Percentiles rank a stretch among this genome's conserved stretches.
Evolutionary conservation across 2,329 filamentous ascomycete genomes (phyloP).

Genomic region (Botrytis cinerea): DNA sequence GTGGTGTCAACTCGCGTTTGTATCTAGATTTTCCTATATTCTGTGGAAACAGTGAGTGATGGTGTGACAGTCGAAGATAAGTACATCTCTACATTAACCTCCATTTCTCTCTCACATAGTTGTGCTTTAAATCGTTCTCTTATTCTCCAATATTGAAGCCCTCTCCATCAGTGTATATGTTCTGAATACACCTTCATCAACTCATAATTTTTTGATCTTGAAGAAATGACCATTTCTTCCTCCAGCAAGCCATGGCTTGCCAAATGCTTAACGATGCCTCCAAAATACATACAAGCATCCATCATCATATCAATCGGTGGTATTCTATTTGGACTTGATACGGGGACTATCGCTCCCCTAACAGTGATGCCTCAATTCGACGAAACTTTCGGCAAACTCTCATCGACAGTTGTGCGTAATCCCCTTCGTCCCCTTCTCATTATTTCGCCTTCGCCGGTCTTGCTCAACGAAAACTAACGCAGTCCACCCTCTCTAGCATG

Average conservation of each 20-base stretch:
- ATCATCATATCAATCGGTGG: constrained; percentile 37
- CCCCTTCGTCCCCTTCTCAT: not conserved
- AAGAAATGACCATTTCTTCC: not conserved
- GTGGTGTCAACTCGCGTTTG: not conserved
- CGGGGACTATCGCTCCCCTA: constrained; percentile 53
- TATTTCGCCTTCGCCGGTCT: not conserved
- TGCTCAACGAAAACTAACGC: not conserved
- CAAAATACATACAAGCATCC: constrained; percentile 38
- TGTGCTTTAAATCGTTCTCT: not conserved
- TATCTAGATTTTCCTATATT: constrained; percentile 8
- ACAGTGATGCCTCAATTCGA: constrained; percentile 52
- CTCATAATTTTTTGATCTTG: constrained; percentile 22
- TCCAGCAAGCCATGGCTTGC: constrained; percentile 1
- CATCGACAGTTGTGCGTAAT: constrained; percentile 46
- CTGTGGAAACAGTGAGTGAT: not conserved
- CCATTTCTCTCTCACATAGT: not conserved
- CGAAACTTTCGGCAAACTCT: constrained; percentile 50
- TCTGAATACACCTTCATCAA: not conserved
- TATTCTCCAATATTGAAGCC: not conserved
- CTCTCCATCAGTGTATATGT: not conserved
- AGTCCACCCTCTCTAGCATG: constrained; percentile 42
- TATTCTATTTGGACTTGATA: constrained; percentile 45
- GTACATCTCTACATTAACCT: not conserved
- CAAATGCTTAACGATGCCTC: constrained; percentile 22
- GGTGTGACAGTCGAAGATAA: not conserved